Evolutionary conservation across 2,329 filamentous ascomycete species (phyloP).

Genomic region (Calonectria pseudoreteaudii): DNA sequence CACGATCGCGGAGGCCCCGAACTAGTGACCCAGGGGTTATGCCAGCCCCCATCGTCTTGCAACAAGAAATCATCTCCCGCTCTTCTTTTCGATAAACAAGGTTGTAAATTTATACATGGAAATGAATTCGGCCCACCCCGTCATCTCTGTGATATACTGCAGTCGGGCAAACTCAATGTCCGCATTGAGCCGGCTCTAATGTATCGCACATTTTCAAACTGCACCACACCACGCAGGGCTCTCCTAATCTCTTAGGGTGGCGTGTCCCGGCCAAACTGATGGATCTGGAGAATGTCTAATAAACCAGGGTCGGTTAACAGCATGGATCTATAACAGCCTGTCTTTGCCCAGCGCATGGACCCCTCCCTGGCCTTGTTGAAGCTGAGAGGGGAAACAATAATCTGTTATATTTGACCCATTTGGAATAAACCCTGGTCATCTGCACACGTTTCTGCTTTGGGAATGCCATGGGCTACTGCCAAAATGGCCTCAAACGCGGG

Average conservation of each 20-base stretch:
- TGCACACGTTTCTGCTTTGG: constrained; percentile 41
- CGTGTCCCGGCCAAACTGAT: constrained; percentile 65
- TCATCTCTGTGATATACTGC: constrained; percentile 63
- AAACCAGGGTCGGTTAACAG: constrained; percentile 51
- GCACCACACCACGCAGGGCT: constrained; percentile 67
- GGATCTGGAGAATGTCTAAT: constrained; percentile 70
- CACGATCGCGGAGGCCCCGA: constrained; percentile 38
- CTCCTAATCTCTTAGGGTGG: constrained; percentile 65
- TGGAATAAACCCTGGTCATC: constrained; percentile 31
- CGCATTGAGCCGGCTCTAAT: constrained; percentile 64
- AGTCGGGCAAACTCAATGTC: constrained; percentile 59
- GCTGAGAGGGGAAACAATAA: constrained; percentile 6
- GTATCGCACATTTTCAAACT: constrained; percentile 65
- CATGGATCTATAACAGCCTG: constrained; percentile 48
- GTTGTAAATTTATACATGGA: constrained; percentile 70
- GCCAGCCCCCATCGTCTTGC: constrained; percentile 56
- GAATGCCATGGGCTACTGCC: constrained; percentile 40
- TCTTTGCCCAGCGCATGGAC: constrained; percentile 60
- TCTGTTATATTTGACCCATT: constrained; percentile 19
- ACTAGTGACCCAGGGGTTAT: constrained; percentile 51
- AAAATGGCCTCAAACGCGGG: constrained; percentile 27
- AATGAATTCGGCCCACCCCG: constrained; percentile 68
- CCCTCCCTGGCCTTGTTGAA: not conserved
- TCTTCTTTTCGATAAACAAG: constrained; percentile 70
- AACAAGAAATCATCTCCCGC: constrained; percentile 56